Conservation (phyloP, 305 asterid species). For the Euphrasia arctica region DNA sequence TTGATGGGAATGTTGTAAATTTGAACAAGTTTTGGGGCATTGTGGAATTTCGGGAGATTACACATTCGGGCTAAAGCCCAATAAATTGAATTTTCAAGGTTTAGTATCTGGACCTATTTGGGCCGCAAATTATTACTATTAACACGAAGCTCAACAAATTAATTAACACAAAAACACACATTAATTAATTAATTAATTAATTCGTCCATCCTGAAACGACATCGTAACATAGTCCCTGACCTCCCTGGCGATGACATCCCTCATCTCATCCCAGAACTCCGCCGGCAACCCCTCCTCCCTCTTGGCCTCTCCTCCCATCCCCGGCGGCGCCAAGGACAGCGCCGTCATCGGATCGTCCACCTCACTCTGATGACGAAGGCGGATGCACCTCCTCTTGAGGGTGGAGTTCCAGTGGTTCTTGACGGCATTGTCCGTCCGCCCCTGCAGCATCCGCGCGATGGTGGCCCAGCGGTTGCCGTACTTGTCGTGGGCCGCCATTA, state of each 20-base stretch:
- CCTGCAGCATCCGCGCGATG: conserved; percentile 62
- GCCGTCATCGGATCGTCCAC: conserved; percentile 63
- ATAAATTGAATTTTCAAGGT: too few relatives aligned
- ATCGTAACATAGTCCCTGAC: conserved; percentile 49
- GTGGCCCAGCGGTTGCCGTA: conserved; percentile 79
- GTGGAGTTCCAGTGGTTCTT: conserved; percentile 81
- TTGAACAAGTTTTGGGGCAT: too few relatives aligned
- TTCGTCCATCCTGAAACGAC: conserved; percentile 33
- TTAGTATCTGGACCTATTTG: too few relatives aligned
- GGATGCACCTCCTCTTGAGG: neutral
- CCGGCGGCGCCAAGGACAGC: conserved; percentile 69
- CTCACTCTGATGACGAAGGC: neutral
- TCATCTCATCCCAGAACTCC: conserved; percentile 59
- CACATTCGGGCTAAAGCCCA: too few relatives aligned
- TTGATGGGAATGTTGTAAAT: too few relatives aligned
- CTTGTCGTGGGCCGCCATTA: conserved; percentile 58
- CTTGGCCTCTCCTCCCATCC: conserved; percentile 31
- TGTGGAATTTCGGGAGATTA: too few relatives aligned
- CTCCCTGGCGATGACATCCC: conserved; percentile 50
- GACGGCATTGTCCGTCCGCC: conserved; percentile 71
- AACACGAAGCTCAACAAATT: neutral
- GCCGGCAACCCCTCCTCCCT: conserved; percentile 42
- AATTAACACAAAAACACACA: neutral
- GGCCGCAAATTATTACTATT: too few relatives aligned
- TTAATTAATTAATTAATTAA: too few relatives aligned